Conservation (phyloP, 164 flowering plant species). For the Stephania cephalantha region DNA sequence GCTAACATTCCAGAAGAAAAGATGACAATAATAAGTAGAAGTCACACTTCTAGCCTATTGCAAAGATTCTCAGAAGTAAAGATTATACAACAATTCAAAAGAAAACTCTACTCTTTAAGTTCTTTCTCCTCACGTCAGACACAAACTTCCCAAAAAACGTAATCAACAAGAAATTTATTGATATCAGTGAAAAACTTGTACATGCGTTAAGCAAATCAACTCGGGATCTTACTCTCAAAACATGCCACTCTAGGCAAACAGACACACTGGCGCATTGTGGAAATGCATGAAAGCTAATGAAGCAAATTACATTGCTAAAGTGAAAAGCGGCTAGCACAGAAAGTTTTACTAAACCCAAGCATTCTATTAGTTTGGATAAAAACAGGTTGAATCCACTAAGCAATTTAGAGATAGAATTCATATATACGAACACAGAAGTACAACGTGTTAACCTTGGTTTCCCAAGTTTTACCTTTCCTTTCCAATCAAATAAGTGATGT, state of each 20-base stretch:
- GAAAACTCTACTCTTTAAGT: background rate
- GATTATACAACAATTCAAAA: background rate
- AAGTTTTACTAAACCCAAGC: conserved; percentile 14
- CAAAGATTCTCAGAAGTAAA: conserved; percentile 1
- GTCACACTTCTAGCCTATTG: conserved; percentile 1
- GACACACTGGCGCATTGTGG: conserved; percentile 9
- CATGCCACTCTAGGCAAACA: conserved; percentile 8
- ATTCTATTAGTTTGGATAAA: conserved; percentile 19
- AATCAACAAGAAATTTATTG: conserved; percentile 11
- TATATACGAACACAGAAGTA: conserved; percentile 28
- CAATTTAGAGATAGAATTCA: conserved; percentile 16
- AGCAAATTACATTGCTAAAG: conserved; percentile 9
- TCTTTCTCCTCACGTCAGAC: no score
- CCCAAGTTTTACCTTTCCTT: conserved; percentile 63
- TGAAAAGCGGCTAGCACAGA: conserved; percentile 1
- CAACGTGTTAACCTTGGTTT: conserved; percentile 29
- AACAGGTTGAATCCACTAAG: conserved; percentile 19
- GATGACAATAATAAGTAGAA: background rate
- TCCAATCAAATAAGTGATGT: conserved; percentile 33
- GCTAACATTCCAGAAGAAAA: background rate
- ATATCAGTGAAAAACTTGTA: conserved; percentile 3
- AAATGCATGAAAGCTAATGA: conserved; percentile 5
- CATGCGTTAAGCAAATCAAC: conserved; percentile 11
- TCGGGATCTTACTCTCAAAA: conserved; percentile 4
- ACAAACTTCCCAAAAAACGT: background rate